phyloP scores from a whole-genome alignment of 1,284 basidiomycete species.

The Leccinum fuscescens region DNA sequence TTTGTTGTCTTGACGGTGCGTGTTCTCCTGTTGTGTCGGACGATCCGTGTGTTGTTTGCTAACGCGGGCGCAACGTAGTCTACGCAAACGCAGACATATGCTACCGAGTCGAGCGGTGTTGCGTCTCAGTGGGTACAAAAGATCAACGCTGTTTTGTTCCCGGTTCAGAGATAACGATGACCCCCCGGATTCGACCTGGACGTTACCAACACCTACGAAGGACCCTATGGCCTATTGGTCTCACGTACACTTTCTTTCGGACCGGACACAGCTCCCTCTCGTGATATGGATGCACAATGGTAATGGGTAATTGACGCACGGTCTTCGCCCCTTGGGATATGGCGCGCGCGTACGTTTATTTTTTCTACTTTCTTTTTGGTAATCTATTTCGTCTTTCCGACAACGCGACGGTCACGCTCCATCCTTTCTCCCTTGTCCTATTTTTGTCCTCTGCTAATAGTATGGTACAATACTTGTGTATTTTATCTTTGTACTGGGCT shows the following conservation, averaged over 20 bases:
- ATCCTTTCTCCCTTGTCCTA: not conserved
- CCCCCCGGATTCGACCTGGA: not conserved
- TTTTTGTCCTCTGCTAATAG: not conserved
- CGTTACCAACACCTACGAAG: not conserved
- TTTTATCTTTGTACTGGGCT: not conserved
- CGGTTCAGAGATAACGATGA: not conserved
- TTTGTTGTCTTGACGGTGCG: constrained; percentile 63
- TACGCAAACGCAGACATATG: constrained; percentile 53
- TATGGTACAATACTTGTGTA: not conserved
- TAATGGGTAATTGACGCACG: not conserved
- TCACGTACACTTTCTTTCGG: not conserved
- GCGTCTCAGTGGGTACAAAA: constrained; percentile 52
- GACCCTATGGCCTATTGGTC: not conserved
- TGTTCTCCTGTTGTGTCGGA: not conserved
- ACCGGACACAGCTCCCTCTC: not conserved
- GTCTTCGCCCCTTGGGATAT: not conserved
- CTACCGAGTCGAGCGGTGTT: constrained; percentile 40
- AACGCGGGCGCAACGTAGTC: constrained; percentile 35
- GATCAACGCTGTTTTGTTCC: constrained; percentile 33
- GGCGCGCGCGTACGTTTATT: not conserved
- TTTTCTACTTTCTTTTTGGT: not conserved
- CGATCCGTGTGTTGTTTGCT: not conserved
- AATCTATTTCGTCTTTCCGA: not conserved
- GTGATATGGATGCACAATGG: not conserved
- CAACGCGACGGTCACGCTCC: not conserved